Evolutionary conservation across 352 stramenopile genomes (phyloP).

Genomic region (Stephanocyclus meneghinianus): DNA sequence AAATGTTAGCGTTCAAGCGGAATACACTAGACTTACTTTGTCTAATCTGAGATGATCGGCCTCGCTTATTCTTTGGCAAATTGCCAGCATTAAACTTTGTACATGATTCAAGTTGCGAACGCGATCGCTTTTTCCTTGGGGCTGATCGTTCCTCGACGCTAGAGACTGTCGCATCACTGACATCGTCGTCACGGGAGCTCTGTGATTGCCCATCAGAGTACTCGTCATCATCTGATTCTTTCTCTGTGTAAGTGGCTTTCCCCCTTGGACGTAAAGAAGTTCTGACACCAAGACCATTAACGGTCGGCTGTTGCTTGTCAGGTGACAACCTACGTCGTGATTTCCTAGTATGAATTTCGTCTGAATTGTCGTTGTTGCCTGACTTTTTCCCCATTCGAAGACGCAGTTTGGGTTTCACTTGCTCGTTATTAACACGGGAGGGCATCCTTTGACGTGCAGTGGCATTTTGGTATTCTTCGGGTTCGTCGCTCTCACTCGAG

Average conservation of each 20-base stretch:
- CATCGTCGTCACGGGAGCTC: slow-evolving; percentile 5
- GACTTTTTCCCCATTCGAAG: background rate
- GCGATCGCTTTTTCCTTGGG: slow-evolving; percentile 1
- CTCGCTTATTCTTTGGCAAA: slow-evolving; percentile 12
- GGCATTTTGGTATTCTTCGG: no score
- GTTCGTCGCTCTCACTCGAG: no score
- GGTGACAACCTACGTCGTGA: background rate
- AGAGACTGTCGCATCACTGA: slow-evolving; percentile 6
- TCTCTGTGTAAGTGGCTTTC: background rate
- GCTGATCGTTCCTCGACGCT: slow-evolving; percentile 1
- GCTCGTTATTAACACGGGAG: background rate
- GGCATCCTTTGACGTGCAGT: no score
- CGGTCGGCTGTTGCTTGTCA: background rate
- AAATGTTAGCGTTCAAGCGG: background rate
- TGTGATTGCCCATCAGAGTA: background rate
- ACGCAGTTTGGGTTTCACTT: background rate
- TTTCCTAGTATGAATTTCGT: background rate
- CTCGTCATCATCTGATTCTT: slow-evolving; percentile 17
- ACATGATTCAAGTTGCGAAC: background rate
- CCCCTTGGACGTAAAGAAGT: slow-evolving; percentile 9
- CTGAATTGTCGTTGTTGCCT: background rate
- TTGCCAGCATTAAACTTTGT: background rate
- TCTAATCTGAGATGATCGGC: background rate
- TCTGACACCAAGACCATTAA: background rate
- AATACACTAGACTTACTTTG: background rate